These are phyloP conservation scores for Syncephalastrum monosporum DNA, from an alignment of 371 early-diverging fungal species.

Conservation along the genomic window DNA sequence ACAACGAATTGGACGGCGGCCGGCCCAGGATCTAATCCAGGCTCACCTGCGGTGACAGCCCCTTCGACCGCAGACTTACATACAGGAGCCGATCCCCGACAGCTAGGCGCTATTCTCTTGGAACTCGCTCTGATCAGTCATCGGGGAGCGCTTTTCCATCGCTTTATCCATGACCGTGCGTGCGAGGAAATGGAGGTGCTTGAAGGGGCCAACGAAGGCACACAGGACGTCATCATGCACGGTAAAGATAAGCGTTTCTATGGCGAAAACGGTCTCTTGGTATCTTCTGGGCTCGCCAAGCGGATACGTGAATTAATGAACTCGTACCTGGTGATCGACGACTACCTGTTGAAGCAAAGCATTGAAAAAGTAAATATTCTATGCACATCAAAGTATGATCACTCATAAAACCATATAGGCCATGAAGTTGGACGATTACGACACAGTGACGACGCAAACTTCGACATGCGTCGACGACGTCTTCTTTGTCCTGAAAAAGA, in stretches of 20 bases:
- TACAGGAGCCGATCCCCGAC: conserved; percentile 69
- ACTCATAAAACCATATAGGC: conserved; percentile 31
- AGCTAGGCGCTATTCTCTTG: conserved; percentile 67
- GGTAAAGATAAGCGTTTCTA: conserved; percentile 51
- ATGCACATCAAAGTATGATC: background rate
- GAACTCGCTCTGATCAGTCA: conserved; percentile 84
- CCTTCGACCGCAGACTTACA: conserved; percentile 20
- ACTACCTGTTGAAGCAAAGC: conserved; percentile 68
- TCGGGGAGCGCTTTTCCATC: conserved; percentile 70
- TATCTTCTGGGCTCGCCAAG: conserved; percentile 55
- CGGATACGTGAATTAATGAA: conserved; percentile 68
- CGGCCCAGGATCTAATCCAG: conserved; percentile 5
- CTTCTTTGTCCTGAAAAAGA: conserved; percentile 86
- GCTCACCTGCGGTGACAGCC: conserved; percentile 3
- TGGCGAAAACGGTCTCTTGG: conserved; percentile 46
- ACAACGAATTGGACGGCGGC: conserved; percentile 23
- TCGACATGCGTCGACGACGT: conserved; percentile 92
- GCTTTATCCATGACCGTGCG: conserved; percentile 70
- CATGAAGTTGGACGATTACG: conserved; percentile 58
- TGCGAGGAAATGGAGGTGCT: conserved; percentile 43
- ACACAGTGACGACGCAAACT: conserved; percentile 41
- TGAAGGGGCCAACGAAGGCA: conserved; percentile 20
- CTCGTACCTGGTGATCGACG: conserved; percentile 71
- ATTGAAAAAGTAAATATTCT: conserved; percentile 65
- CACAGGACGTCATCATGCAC: conserved; percentile 33